These are phyloP conservation scores for Podaxis rugospora DNA, from an alignment of 768 basidiomycete species.

Conservation along the genomic window DNA sequence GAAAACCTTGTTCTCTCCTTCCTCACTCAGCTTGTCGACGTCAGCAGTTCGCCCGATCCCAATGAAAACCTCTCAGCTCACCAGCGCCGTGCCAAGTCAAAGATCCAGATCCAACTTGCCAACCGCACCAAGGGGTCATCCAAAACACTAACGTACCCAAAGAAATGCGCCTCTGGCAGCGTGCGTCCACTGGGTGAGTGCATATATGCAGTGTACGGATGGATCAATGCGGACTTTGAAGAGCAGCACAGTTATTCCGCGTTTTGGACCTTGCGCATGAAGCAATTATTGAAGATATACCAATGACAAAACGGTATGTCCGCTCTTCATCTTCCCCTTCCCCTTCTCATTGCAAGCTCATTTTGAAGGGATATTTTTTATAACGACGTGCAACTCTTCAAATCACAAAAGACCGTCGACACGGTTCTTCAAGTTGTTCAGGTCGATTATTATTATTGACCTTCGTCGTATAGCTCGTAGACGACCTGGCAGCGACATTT, in stretches of 20 bases:
- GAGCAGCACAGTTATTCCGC: conserved; percentile 64
- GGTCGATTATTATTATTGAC: not conserved
- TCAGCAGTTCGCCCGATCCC: conserved; percentile 6
- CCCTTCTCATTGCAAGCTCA: conserved; percentile 9
- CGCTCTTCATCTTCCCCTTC: not conserved
- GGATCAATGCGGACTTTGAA: not conserved
- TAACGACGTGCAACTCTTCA: conserved; percentile 76
- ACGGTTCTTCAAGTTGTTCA: conserved; percentile 34
- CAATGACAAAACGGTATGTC: conserved; percentile 59
- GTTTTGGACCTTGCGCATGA: conserved; percentile 70
- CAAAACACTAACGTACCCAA: conserved; percentile 29
- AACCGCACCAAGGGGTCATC: conserved; percentile 26
- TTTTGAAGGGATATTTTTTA: conserved; percentile 78
- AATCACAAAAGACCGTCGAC: conserved; percentile 74
- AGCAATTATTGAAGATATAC: conserved; percentile 47
- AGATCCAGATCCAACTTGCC: conserved; percentile 29
- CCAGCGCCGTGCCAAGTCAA: conserved; percentile 14
- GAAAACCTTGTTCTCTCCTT: conserved; percentile 33
- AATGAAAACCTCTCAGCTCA: conserved; percentile 4
- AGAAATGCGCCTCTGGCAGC: conserved; percentile 31
- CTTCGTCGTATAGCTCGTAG: conserved; percentile 60
- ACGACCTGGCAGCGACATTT: conserved; percentile 86
- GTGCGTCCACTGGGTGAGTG: conserved; percentile 33
- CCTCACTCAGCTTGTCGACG: conserved; percentile 29
- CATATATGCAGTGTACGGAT: conserved; percentile 14